A percentile compares a stretch with the other conserved stretches of the same genome.
Evolutionary conservation across 768 basidiomycete species (phyloP).

Genomic region (Phaffia tasmanica): DNA sequence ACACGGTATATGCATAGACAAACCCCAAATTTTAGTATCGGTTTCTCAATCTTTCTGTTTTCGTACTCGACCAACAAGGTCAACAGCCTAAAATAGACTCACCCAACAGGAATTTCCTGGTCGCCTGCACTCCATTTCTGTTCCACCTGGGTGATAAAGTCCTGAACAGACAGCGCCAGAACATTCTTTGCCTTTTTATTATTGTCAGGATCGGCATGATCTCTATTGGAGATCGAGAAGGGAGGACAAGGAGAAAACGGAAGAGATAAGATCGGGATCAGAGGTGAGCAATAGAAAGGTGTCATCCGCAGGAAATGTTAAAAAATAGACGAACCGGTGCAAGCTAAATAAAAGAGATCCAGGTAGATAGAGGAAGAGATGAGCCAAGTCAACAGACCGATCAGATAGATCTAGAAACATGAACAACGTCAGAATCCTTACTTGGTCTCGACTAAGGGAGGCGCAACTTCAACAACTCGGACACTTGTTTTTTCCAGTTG

Average conservation of each 20-base stretch:
- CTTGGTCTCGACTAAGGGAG: constrained; percentile 1
- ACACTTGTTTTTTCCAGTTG: neutral
- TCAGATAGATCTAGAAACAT: too few relatives aligned
- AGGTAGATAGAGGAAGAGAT: too few relatives aligned
- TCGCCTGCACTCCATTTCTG: neutral
- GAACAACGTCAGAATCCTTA: too few relatives aligned
- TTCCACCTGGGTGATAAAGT: neutral
- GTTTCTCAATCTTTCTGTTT: neutral
- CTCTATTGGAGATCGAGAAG: neutral
- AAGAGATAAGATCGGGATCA: too few relatives aligned
- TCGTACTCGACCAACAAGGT: neutral
- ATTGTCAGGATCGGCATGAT: constrained; percentile 1
- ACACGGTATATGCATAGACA: neutral
- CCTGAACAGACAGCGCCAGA: neutral
- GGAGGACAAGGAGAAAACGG: neutral
- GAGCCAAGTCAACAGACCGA: too few relatives aligned
- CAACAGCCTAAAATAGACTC: neutral
- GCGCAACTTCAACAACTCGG: constrained; percentile 5
- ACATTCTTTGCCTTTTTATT: constrained; percentile 3
- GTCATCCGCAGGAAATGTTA: too few relatives aligned
- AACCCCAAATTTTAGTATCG: too few relatives aligned
- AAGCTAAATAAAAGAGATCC: neutral
- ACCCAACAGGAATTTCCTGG: neutral
- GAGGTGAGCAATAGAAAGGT: too few relatives aligned
- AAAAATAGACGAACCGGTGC: neutral